Percentiles rank a stretch among this genome's conserved stretches.
Conservation (phyloP, 169 alveolate species). For the Miamiensis avidus region DNA sequence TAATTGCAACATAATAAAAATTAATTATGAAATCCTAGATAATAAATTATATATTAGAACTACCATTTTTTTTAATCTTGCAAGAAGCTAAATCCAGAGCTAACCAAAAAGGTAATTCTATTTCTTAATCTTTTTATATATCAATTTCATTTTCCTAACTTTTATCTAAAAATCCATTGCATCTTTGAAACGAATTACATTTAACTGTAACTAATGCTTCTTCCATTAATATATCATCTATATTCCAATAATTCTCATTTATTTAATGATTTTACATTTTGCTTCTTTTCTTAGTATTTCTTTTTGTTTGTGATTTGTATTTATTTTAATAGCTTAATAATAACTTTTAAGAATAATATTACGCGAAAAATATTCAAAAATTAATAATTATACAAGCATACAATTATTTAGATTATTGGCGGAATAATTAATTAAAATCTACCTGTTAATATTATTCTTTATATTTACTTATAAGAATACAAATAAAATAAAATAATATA, state of each 20-base stretch:
- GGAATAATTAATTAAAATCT: too few relatives aligned
- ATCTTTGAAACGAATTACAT: too few relatives aligned
- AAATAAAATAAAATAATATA: too few relatives aligned
- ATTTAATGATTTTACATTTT: too few relatives aligned
- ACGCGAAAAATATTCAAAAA: not conserved
- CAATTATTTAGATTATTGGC: too few relatives aligned
- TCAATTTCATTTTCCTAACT: not conserved
- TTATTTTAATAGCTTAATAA: not conserved
- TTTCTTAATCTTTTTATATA: not conserved
- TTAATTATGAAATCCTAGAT: too few relatives aligned
- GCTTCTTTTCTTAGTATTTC: not conserved
- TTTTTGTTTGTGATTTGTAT: too few relatives aligned
- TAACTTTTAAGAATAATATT: not conserved
- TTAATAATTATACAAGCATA: too few relatives aligned
- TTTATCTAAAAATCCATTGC: not conserved
- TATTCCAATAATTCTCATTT: not conserved
- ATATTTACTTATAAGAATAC: too few relatives aligned
- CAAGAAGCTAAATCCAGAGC: not conserved
- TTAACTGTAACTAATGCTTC: not conserved
- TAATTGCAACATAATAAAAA: too few relatives aligned
- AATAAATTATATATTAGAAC: too few relatives aligned
- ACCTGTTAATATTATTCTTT: too few relatives aligned
- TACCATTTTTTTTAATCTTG: not conserved
- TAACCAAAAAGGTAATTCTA: not conserved
- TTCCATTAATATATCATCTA: not conserved